Conservation (phyloP, 768 basidiomycete species). For the Lenzites betulinus region DNA sequence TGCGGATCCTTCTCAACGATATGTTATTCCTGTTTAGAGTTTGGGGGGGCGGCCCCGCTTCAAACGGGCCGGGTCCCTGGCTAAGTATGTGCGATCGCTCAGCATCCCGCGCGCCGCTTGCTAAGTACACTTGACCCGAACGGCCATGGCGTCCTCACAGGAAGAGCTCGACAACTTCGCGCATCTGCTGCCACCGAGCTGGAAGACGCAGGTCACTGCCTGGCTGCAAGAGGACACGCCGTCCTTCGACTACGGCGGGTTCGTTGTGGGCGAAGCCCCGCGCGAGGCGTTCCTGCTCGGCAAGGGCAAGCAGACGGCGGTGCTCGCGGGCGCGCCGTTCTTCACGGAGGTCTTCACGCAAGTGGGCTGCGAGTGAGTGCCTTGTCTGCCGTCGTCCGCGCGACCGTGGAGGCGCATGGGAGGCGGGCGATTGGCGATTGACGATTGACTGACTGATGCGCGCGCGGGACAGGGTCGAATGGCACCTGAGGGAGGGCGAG, state of each 20-base stretch:
- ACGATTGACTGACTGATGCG: background rate
- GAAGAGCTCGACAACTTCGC: constrained; percentile 36
- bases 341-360: constrained; percentile 91
- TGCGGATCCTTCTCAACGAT: background rate
- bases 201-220: constrained; percentile 75
- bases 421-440: background rate
- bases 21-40: background rate
- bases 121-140: background rate
- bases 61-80: background rate
- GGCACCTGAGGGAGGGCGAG: constrained; percentile 89
- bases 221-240: constrained; percentile 96
- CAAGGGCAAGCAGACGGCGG: constrained; percentile 75
- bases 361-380: constrained; percentile 84
- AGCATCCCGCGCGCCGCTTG: background rate
- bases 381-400: background rate
- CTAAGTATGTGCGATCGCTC: background rate
- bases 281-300: constrained; percentile 89
- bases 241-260: constrained; percentile 95
- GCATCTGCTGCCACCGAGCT: constrained; percentile 90
- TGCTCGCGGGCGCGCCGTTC: constrained; percentile 95
- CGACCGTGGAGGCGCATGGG: background rate
- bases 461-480: constrained; percentile 69
- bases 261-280: constrained; percentile 88
- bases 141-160: constrained; percentile 6
- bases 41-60: background rate